phyloP scores from a whole-genome alignment of 2,329 filamentous ascomycete genomes.

The Rugonectria rugulosa region DNA sequence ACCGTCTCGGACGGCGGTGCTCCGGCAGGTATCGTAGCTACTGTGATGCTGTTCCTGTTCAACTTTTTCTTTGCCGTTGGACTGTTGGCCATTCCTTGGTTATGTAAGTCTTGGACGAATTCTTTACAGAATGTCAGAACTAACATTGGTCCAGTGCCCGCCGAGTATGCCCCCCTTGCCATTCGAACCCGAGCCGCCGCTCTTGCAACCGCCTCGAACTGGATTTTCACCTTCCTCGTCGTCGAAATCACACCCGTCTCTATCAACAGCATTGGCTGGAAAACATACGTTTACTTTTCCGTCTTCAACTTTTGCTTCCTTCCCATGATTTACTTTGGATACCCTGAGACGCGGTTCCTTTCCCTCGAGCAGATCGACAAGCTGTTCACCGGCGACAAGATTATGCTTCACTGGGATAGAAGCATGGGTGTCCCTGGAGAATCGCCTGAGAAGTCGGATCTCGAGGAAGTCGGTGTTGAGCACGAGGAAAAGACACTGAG shows the following conservation, averaged over 20 bases:
- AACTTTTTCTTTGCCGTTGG: conserved; percentile 53
- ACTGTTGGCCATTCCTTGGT: conserved; percentile 49
- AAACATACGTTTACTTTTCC: conserved; percentile 49
- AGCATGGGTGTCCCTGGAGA: conserved; percentile 44
- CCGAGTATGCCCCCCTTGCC: conserved; percentile 52
- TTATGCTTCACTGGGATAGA: conserved; percentile 42
- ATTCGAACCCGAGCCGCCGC: conserved; percentile 49
- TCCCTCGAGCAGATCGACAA: conserved; percentile 59
- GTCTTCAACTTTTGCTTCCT: conserved; percentile 49
- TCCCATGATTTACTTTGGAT: conserved; percentile 56
- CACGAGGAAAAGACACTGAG: conserved; percentile 32
- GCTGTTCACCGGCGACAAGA: conserved; percentile 44
- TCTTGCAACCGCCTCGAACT: conserved; percentile 49
- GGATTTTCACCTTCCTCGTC: conserved; percentile 47
- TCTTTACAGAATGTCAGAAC: background rate
- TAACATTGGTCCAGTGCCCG: conserved; percentile 42
- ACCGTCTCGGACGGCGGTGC: conserved; percentile 50
- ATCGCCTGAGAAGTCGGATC: conserved; percentile 24
- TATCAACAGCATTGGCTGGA: conserved; percentile 47
- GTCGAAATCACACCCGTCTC: conserved; percentile 49
- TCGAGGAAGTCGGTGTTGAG: conserved; percentile 24
- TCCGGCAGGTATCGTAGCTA: conserved; percentile 50
- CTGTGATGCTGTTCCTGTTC: conserved; percentile 53
- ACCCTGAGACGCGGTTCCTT: conserved; percentile 56
- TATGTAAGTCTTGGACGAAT: conserved; percentile 32